A percentile compares a stretch with the other conserved stretches of the same genome.
phyloP scores from a whole-genome alignment of 2,329 filamentous ascomycete species.

The Fusarium decemcellulare region DNA sequence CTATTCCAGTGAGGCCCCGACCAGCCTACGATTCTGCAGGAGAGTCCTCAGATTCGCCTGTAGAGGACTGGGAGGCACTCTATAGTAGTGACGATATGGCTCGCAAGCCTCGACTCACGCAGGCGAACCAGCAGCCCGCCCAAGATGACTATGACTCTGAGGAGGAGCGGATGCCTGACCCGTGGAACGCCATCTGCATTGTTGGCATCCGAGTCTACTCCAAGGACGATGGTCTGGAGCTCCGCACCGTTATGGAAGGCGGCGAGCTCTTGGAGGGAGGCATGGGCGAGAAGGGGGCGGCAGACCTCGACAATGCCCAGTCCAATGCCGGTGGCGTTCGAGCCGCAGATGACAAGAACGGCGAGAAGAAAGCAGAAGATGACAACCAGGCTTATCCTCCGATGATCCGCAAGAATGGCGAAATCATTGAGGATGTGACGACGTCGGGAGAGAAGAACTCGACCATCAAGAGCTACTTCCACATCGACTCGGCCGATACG shows the following conservation, averaged over 20 bases:
- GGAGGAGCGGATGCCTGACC: slow-evolving; percentile 69
- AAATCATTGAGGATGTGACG: slow-evolving; percentile 37
- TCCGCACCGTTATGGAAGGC: slow-evolving; percentile 70
- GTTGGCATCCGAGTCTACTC: slow-evolving; percentile 74
- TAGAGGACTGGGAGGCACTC: slow-evolving; percentile 71
- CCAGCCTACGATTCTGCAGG: slow-evolving; percentile 61
- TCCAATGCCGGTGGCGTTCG: slow-evolving; percentile 67
- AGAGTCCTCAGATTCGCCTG: slow-evolving; percentile 72
- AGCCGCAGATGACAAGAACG: slow-evolving; percentile 36
- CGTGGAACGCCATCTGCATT: slow-evolving; percentile 75
- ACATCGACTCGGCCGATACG: slow-evolving; percentile 48
- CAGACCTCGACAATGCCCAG: slow-evolving; percentile 70
- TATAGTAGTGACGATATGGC: slow-evolving; percentile 72
- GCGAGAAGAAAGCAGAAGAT: slow-evolving; percentile 22
- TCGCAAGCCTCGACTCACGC: slow-evolving; percentile 62
- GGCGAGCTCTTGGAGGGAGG: slow-evolving; percentile 67
- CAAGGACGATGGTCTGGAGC: slow-evolving; percentile 67
- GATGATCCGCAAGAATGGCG: slow-evolving; percentile 45
- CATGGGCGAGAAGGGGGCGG: slow-evolving; percentile 70
- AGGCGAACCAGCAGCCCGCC: slow-evolving; percentile 51
- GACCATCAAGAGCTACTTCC: slow-evolving; percentile 46
- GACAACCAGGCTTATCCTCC: slow-evolving; percentile 38
- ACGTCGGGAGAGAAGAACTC: slow-evolving; percentile 38
- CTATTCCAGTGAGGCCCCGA: slow-evolving; percentile 37
- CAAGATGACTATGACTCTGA: slow-evolving; percentile 65